phyloP scores from a whole-genome alignment of 495 filamentous ascomycete genomes.

The Amniculicola lignicola region DNA sequence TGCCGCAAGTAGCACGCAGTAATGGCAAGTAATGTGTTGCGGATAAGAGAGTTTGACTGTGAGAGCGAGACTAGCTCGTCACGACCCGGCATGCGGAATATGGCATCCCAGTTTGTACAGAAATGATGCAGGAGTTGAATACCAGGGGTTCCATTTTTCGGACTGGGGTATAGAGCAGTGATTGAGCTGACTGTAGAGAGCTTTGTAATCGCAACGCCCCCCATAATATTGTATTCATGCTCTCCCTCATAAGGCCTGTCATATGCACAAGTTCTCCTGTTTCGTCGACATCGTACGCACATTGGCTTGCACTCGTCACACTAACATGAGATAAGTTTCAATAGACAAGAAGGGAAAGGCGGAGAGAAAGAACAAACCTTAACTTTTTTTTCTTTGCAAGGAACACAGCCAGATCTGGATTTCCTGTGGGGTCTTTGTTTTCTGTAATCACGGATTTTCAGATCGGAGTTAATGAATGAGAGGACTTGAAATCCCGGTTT shows the following conservation, averaged over 20 bases:
- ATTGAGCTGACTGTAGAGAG: background rate
- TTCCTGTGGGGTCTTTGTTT: conserved; percentile 4
- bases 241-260: background rate
- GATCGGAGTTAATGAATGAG: background rate
- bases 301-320: conserved; percentile 8
- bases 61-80: background rate
- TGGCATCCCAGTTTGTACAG: background rate
- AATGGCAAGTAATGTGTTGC: conserved; percentile 8
- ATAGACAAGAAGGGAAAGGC: background rate
- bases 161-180: background rate
- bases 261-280: conserved; percentile 1
- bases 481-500: conserved; percentile 5
- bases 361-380: conserved; percentile 1
- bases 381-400: conserved; percentile 7
- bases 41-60: conserved; percentile 2
- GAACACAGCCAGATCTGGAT: background rate
- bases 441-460: conserved; percentile 3
- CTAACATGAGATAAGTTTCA: background rate
- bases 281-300: conserved; percentile 12
- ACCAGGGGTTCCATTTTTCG: background rate
- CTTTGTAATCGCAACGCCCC: background rate
- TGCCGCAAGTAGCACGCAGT: conserved; percentile 10
- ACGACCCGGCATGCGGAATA: background rate
- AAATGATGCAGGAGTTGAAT: conserved; percentile 8
- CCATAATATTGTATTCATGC: background rate